A percentile compares a stretch with the other conserved stretches of the same genome.
Conservation (phyloP, 108 stramenopile species). For the Bacterosira constricta region DNA sequence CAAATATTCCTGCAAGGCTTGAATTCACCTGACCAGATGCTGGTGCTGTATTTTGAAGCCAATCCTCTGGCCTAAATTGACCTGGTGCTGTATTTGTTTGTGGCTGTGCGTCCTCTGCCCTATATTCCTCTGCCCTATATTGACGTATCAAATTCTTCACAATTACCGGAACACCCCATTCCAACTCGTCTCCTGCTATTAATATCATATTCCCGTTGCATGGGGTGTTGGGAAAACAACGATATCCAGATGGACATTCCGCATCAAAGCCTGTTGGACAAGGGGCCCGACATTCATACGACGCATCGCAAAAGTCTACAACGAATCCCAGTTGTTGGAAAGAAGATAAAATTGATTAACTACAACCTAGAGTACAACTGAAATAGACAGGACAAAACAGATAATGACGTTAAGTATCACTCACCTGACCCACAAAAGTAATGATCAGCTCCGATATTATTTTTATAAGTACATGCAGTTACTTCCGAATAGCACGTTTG, state of each 20-base stretch:
- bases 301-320: conserved; percentile 41
- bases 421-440: conserved; percentile 44
- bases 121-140: background rate
- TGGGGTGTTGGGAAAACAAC: conserved; percentile 76
- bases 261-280: conserved; percentile 64
- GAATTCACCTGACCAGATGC: too few species aligned
- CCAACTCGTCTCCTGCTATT: background rate
- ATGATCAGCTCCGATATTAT: conserved; percentile 34
- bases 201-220: background rate
- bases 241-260: conserved; percentile 70
- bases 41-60: too few species aligned
- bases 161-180: background rate
- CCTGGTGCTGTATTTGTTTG: too few species aligned
- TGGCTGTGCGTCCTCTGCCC: too few species aligned
- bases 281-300: conserved; percentile 41
- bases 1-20: too few species aligned
- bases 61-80: too few species aligned
- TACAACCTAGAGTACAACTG: too few species aligned
- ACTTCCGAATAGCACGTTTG: conserved; percentile 28
- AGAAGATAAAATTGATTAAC: background rate
- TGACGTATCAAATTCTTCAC: background rate
- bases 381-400: too few species aligned
- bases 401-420: too few species aligned
- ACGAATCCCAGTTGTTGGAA: background rate
- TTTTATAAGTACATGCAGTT: conserved; percentile 4